Percentiles rank a stretch among this genome's conserved stretches.
These are phyloP conservation scores for Aspergillus nanangensis DNA, from an alignment of 495 filamentous ascomycete genomes.

Conservation along the genomic window DNA sequence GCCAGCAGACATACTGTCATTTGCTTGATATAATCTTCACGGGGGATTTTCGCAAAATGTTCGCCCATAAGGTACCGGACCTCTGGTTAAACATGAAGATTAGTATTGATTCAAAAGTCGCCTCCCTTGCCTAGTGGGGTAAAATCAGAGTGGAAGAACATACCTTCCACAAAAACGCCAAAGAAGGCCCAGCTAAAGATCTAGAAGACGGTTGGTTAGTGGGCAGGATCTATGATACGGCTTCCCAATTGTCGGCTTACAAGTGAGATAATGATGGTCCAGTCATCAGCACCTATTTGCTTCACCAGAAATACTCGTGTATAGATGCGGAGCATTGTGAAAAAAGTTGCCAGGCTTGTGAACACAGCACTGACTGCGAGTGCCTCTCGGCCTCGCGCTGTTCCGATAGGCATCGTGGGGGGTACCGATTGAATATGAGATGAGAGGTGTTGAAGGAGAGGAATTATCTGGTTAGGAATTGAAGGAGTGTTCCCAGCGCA, in stretches of 20 bases:
- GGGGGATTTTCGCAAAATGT: conserved; percentile 21
- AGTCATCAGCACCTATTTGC: conserved; percentile 55
- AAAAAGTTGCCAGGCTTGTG: conserved; percentile 24
- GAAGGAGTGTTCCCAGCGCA: not conserved
- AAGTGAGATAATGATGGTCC: conserved; percentile 23
- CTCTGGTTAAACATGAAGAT: conserved; percentile 12
- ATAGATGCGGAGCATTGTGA: conserved; percentile 34
- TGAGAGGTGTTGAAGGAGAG: not conserved
- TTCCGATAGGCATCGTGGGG: conserved; percentile 25
- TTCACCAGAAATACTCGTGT: conserved; percentile 53
- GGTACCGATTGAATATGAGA: not conserved
- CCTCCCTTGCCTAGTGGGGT: no score
- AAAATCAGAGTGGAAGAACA: conserved; percentile 2
- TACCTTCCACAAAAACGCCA: conserved; percentile 30
- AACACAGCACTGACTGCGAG: conserved; percentile 28
- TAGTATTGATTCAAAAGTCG: no score
- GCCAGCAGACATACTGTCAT: conserved; percentile 23
- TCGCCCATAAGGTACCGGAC: conserved; percentile 35
- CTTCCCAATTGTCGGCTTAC: no score
- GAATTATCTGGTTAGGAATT: not conserved
- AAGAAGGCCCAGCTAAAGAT: conserved; percentile 35
- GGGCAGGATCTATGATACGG: no score
- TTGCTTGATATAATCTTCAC: conserved; percentile 17
- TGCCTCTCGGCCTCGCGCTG: conserved; percentile 24
- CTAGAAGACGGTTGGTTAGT: conserved; percentile 8